Conservation (phyloP, 1,284 basidiomycete genomes). For the Cutaneotrichosporon dermatis region DNA sequence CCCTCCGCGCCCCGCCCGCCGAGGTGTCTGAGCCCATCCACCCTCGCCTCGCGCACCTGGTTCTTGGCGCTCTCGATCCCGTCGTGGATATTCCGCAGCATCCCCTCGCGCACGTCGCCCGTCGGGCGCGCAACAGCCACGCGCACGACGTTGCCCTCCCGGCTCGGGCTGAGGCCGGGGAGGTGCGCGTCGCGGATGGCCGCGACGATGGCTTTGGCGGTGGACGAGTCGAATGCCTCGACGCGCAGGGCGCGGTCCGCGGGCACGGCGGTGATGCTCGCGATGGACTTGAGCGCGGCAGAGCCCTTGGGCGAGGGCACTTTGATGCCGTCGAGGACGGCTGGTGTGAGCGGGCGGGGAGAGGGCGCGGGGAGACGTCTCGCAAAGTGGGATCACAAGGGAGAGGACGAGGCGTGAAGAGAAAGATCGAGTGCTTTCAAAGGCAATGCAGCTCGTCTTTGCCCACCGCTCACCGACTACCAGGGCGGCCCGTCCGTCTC, state of each 20-base stretch:
- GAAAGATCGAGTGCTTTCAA: too few relatives aligned
- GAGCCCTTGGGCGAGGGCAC: conserved; percentile 31
- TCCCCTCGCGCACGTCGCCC: conserved; percentile 37
- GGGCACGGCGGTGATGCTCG: conserved; percentile 36
- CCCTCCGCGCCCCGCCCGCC: conserved; percentile 36
- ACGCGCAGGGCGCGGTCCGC: conserved; percentile 31
- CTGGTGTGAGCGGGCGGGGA: conserved; percentile 19
- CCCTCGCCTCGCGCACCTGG: conserved; percentile 38
- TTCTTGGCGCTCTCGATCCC: conserved; percentile 43
- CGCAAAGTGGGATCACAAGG: too few relatives aligned
- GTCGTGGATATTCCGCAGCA: conserved; percentile 30
- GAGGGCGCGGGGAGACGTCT: too few relatives aligned
- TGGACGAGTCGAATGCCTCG: conserved; percentile 40
- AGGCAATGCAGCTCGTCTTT: too few relatives aligned
- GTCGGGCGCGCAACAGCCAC: conserved; percentile 43
- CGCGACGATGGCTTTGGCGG: conserved; percentile 43
- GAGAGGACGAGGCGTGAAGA: too few relatives aligned
- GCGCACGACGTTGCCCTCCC: conserved; percentile 27
- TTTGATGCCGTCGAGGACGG: conserved; percentile 42
- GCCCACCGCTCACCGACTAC: too few relatives aligned
- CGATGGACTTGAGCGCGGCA: conserved; percentile 37
- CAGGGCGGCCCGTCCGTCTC: too few relatives aligned
- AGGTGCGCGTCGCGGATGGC: conserved; percentile 45
- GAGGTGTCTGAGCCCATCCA: conserved; percentile 41
- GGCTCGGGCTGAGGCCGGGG: conserved; percentile 42